Base-by-base conservation (phyloP, 1,284 basidiomycete genomes). In the Gomphus bonarii region DNA sequence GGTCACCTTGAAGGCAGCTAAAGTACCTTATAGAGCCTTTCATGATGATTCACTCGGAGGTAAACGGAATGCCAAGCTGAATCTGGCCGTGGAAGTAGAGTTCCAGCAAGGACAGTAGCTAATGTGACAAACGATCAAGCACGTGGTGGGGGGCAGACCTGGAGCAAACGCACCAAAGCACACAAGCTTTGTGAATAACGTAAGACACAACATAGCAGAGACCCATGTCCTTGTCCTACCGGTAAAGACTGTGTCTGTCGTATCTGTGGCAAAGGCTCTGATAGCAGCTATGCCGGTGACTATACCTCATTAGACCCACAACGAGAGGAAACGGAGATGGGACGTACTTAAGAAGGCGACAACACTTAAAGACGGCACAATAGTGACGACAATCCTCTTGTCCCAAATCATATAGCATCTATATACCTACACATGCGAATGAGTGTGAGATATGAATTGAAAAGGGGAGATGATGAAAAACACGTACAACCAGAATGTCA, bases 381-480 rank as follows among this genome's bases (percentile, higher is more conserved):
- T 20, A 6, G 33, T 48, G 1, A 47, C 36, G 11, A 18, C 25
- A 18, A 52, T 31, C n/a, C 20, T 42, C 44, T 20, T 43, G 38
- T 53, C 57, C 57, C 57, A 58, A 35, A 58, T 48, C 31, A 53
- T 58, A 36, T 58, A 58, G 18, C 49, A 53, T 31, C 50, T 50
- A 36, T 58, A 58, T 22, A 40, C 49, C 57, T 58, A 35, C 42
- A 22, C 2, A 22, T n/a, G 11, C 12, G 20, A 14, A 36, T 22
- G 40, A 25, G 25, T 25, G 30, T 12, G n/a, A 22, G 22, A 33
- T 28, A 8, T 16, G 8, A 56, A 28, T 20, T 25, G 7, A 46
- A 9, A 2, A 20, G 30, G 5, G 3, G 3, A 22, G 11, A 44
- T 6, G 25, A 42, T 30, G n/a, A 12, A n/a, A 28, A 20, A 30